Percentiles rank a stretch among this genome's conserved stretches.
These are phyloP conservation scores for Gynandropsis gynandra DNA, from an alignment of 345 rosid species.

Conservation along the genomic window DNA sequence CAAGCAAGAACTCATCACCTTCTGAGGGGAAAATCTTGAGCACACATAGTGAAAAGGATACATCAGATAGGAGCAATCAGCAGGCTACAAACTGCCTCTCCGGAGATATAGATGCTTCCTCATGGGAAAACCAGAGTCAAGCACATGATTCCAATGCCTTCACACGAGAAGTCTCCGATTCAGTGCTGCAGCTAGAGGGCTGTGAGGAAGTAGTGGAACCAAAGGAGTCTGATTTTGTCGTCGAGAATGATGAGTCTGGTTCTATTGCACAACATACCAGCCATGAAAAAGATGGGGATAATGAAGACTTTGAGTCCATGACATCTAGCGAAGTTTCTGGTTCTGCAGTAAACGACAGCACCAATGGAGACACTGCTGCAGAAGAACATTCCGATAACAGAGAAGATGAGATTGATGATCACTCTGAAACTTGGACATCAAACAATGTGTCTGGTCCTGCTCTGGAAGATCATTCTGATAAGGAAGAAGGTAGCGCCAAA, in stretches of 20 bases:
- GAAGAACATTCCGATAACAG: slow-evolving; percentile 18
- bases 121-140: slow-evolving; percentile 19
- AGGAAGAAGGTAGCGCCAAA: slow-evolving; percentile 18
- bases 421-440: slow-evolving; percentile 18
- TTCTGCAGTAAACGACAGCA: slow-evolving; percentile 22
- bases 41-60: slow-evolving; percentile 4
- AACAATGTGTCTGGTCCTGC: slow-evolving; percentile 15
- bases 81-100: slow-evolving; percentile 14
- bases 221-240: slow-evolving; percentile 22
- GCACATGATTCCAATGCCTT: slow-evolving; percentile 20
- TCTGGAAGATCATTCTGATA: slow-evolving; percentile 13
- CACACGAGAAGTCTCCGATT: background rate
- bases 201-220: slow-evolving; percentile 18
- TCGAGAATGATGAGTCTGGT: no score
- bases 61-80: slow-evolving; percentile 19
- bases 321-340: slow-evolving; percentile 11
- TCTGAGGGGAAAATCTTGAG: slow-evolving; percentile 29
- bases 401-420: slow-evolving; percentile 15
- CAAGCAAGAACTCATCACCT: slow-evolving; percentile 23
- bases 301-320: slow-evolving; percentile 8
- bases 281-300: slow-evolving; percentile 21
- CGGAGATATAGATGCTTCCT: slow-evolving; percentile 15
- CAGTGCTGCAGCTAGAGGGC: slow-evolving; percentile 3
- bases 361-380: slow-evolving; percentile 15
- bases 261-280: background rate